These are phyloP conservation scores for Debaryomyces tyrocola DNA, from an alignment of 805 yeast genomes.

Conservation along the genomic window DNA sequence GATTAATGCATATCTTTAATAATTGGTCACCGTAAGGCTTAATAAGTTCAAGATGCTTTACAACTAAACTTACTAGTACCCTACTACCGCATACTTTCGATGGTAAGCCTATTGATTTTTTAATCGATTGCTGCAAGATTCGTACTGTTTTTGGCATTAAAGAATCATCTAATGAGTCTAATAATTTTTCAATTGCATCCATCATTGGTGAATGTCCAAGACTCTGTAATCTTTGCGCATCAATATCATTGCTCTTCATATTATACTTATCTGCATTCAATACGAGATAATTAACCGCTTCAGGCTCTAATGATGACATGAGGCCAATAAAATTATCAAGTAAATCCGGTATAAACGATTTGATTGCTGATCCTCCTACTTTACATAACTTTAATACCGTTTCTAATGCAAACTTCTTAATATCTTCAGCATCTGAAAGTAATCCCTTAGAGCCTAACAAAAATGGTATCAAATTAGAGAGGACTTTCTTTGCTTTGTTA, in stretches of 20 bases:
- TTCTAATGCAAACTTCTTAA: conserved; percentile 69
- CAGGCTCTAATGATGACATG: conserved; percentile 90
- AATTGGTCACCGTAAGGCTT: conserved; percentile 62
- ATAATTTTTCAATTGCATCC: conserved; percentile 75
- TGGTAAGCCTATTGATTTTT: conserved; percentile 81
- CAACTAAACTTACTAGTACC: conserved; percentile 63
- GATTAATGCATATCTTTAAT: conserved; percentile 55
- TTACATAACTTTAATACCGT: conserved; percentile 72
- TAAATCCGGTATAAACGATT: conserved; percentile 67
- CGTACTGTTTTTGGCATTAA: conserved; percentile 50
- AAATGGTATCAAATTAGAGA: conserved; percentile 70
- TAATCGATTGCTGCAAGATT: conserved; percentile 54
- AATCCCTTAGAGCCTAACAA: conserved; percentile 77
- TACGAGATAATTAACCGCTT: conserved; percentile 78
- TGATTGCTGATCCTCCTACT: conserved; percentile 58
- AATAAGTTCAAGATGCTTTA: conserved; percentile 48
- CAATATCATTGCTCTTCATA: conserved; percentile 67
- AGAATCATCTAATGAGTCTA: conserved; percentile 55
- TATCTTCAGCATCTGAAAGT: conserved; percentile 83
- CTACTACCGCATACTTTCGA: conserved; percentile 84
- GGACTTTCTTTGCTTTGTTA: conserved; percentile 39
- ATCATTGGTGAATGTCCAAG: conserved; percentile 84
- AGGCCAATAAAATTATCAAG: conserved; percentile 66
- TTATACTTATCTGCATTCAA: conserved; percentile 89
- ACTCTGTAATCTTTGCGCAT: conserved; percentile 70